Evolutionary conservation across 1,284 basidiomycete species (phyloP).

Genomic region (Rhodofomes roseus): DNA sequence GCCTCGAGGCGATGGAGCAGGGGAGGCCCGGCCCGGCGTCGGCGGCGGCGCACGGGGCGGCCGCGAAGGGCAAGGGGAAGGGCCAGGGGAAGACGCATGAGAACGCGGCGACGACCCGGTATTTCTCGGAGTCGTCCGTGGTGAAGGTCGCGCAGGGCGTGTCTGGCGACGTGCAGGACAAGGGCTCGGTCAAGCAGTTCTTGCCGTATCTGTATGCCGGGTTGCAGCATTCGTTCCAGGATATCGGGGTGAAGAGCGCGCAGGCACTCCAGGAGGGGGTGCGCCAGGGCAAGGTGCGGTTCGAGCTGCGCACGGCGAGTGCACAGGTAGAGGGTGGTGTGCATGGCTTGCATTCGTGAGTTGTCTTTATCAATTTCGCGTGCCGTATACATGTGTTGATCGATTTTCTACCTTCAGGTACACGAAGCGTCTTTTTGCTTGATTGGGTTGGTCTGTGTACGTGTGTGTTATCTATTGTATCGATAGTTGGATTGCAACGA

Average conservation of each 20-base stretch:
- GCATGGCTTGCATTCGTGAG: conserved; percentile 83
- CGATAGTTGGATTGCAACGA: conserved; percentile 2
- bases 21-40: conserved; percentile 46
- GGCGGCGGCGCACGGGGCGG: conserved; percentile 27
- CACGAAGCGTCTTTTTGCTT: conserved; percentile 27
- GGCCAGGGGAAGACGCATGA: conserved; percentile 58
- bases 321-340: conserved; percentile 97
- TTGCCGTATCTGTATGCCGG: conserved; percentile 91
- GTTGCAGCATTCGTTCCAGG: conserved; percentile 95
- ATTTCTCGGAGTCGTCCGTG: conserved; percentile 93
- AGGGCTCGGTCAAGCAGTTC: conserved; percentile 90
- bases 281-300: conserved; percentile 68
- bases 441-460: conserved; percentile 3
- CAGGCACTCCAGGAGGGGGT: conserved; percentile 63
- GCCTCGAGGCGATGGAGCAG: conserved; percentile 94
- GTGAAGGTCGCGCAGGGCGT: conserved; percentile 99
- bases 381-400: background rate
- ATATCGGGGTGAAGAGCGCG: conserved; percentile 81
- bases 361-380: conserved; percentile 5
- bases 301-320: conserved; percentile 92
- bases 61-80: conserved; percentile 39
- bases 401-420: conserved; percentile 13
- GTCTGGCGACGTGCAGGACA: conserved; percentile 95
- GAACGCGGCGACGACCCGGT: conserved; percentile 95
- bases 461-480: conserved; percentile 3